A percentile compares a stretch with the other conserved stretches of the same genome.
phyloP scores from a whole-genome alignment of 257 asterid genomes.

The Eucommia ulmoides region DNA sequence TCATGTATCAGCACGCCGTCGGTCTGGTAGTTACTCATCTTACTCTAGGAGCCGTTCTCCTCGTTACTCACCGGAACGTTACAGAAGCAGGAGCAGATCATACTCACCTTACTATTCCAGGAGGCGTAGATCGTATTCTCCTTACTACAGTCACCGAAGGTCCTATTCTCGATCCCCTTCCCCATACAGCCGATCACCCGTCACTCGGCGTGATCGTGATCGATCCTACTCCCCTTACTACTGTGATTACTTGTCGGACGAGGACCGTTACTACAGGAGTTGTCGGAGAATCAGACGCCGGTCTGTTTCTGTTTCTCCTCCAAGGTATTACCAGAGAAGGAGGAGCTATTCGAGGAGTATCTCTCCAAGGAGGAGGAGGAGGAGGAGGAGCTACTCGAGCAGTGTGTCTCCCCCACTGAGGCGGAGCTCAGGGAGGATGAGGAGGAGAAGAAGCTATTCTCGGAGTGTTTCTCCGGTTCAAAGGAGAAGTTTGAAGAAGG shows the following conservation, averaged over 20 bases:
- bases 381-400: constrained; percentile 17
- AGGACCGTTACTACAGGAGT: constrained; percentile 12
- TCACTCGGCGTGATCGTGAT: constrained; percentile 24
- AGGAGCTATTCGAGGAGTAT: constrained; percentile 26
- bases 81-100: constrained; percentile 15
- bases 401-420: constrained; percentile 16
- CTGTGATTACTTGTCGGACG: constrained; percentile 30
- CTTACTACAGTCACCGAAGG: constrained; percentile 27
- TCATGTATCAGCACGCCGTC: constrained; percentile 30
- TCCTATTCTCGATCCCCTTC: constrained; percentile 47
- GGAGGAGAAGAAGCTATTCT: constrained; percentile 13
- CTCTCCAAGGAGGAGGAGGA: constrained; percentile 15
- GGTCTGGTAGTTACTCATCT: constrained; percentile 44
- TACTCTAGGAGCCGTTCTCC: constrained; percentile 14
- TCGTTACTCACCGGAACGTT: neutral
- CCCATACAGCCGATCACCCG: constrained; percentile 46
- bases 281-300: constrained; percentile 13
- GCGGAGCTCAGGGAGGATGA: constrained; percentile 17
- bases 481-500: constrained; percentile 13
- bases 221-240: constrained; percentile 33
- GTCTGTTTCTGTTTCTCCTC: constrained; percentile 19
- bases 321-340: constrained; percentile 20
- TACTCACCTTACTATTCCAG: constrained; percentile 14
- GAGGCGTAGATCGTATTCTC: constrained; percentile 22
- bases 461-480: constrained; percentile 1